Conservation (phyloP, 768 basidiomycete species). For the Sistotremastrum niveocremeum region DNA sequence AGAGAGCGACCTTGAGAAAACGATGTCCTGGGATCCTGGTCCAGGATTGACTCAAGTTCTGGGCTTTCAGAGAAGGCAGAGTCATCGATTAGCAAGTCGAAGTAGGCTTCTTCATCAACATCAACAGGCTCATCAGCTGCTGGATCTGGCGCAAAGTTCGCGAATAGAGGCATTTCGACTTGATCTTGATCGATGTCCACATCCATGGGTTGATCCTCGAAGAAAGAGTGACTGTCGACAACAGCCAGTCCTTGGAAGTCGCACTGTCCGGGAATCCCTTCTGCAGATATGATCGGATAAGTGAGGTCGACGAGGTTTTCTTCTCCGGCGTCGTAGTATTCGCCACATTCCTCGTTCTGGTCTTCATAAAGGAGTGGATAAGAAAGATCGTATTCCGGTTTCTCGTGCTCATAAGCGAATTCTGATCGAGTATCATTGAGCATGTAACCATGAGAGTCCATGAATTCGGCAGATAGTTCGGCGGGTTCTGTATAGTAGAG, state of each 20-base stretch:
- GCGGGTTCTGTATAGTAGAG: no score
- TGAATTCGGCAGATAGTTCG: no score
- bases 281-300: neutral
- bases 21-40: conserved; percentile 3
- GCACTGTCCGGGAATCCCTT: neutral
- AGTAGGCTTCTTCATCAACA: neutral
- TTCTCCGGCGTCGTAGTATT: neutral
- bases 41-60: no score
- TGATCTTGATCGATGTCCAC: neutral
- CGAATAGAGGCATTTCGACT: conserved; percentile 1
- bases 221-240: neutral
- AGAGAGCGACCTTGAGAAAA: conserved; percentile 44
- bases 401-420: no score
- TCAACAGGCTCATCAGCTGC: neutral
- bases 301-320: neutral
- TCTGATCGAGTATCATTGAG: no score
- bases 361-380: no score
- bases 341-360: neutral
- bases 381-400: no score
- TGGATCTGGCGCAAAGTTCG: conserved; percentile 1
- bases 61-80: conserved; percentile 2
- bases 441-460: no score
- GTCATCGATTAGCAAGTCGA: conserved; percentile 3
- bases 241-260: neutral
- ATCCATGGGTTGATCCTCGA: neutral